Conservation (phyloP, 805 yeast genomes). For the Spathaspora sp. region DNA sequence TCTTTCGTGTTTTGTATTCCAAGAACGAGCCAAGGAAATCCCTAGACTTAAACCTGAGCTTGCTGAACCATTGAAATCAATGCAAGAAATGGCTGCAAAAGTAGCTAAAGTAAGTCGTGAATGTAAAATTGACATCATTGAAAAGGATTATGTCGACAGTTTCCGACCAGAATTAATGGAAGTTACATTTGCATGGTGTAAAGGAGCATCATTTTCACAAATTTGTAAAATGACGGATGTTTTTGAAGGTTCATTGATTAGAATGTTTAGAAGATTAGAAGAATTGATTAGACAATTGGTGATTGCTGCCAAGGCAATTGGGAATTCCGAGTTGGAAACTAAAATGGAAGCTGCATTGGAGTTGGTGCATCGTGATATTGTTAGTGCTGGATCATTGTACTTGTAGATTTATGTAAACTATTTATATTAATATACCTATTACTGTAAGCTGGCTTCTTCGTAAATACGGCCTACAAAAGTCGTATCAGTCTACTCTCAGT, state of each 20-base stretch:
- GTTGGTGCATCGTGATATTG: slow-evolving; percentile 91
- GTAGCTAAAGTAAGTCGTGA: slow-evolving; percentile 89
- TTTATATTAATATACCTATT: not conserved
- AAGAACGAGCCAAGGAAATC: slow-evolving; percentile 86
- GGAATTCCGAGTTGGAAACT: slow-evolving; percentile 78
- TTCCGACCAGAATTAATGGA: slow-evolving; percentile 96
- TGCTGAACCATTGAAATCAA: slow-evolving; percentile 83
- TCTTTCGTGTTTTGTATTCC: slow-evolving; percentile 93
- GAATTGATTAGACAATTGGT: slow-evolving; percentile 89
- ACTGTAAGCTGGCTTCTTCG: no score
- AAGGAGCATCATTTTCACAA: slow-evolving; percentile 93
- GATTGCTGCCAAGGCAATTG: slow-evolving; percentile 90
- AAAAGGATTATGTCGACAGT: slow-evolving; percentile 87
- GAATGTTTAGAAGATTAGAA: slow-evolving; percentile 92
- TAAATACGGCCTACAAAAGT: no score
- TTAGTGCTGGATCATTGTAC: slow-evolving; percentile 93
- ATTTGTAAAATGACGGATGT: slow-evolving; percentile 99
- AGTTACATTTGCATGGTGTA: slow-evolving; percentile 94
- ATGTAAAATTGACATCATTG: slow-evolving; percentile 84
- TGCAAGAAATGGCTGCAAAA: slow-evolving; percentile 87
- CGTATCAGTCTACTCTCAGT: no score
- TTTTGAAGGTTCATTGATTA: slow-evolving; percentile 91
- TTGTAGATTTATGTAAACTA: slow-evolving; percentile 25
- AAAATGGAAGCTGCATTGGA: slow-evolving; percentile 86
- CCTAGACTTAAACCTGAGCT: slow-evolving; percentile 85